Conservation (phyloP, 2,329 filamentous ascomycete genomes). For the Didymella sp. region DNA sequence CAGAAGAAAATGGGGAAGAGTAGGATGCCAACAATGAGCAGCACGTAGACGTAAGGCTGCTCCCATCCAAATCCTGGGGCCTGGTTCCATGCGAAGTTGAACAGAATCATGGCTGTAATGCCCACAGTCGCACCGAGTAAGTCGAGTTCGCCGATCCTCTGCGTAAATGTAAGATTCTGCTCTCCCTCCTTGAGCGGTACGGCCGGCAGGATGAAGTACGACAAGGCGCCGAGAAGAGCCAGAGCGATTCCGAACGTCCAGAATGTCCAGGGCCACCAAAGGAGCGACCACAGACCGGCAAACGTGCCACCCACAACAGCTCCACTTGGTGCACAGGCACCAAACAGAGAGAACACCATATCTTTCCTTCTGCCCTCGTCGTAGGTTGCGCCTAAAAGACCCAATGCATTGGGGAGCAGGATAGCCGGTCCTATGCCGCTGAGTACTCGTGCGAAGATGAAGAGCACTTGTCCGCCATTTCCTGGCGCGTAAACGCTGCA, state of each 20-base stretch:
- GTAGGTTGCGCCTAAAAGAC: slow-evolving; percentile 66
- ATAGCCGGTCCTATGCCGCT: slow-evolving; percentile 67
- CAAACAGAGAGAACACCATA: slow-evolving; percentile 64
- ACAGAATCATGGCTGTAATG: slow-evolving; percentile 61
- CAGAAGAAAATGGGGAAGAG: slow-evolving; percentile 64
- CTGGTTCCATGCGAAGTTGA: slow-evolving; percentile 74
- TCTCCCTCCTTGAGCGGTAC: slow-evolving; percentile 29
- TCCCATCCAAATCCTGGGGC: slow-evolving; percentile 66
- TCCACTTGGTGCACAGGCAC: slow-evolving; percentile 57
- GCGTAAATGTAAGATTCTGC: slow-evolving; percentile 17
- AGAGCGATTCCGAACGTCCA: slow-evolving; percentile 54
- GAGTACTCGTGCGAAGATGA: slow-evolving; percentile 48
- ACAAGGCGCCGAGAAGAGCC: slow-evolving; percentile 47
- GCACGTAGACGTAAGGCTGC: slow-evolving; percentile 62
- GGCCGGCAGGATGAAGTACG: slow-evolving; percentile 52
- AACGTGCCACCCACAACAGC: slow-evolving; percentile 52
- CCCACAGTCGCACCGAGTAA: slow-evolving; percentile 57
- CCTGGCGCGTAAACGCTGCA: slow-evolving; percentile 49
- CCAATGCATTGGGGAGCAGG: slow-evolving; percentile 68
- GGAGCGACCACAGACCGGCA: slow-evolving; percentile 50
- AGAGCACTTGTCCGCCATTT: slow-evolving; percentile 42
- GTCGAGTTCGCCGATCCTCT: slow-evolving; percentile 51
- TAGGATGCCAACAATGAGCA: slow-evolving; percentile 64
- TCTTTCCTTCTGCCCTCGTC: slow-evolving; percentile 64
- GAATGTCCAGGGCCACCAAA: slow-evolving; percentile 63